phyloP scores from a whole-genome alignment of 2,329 filamentous ascomycete species.

The Aspergillus fructus region DNA sequence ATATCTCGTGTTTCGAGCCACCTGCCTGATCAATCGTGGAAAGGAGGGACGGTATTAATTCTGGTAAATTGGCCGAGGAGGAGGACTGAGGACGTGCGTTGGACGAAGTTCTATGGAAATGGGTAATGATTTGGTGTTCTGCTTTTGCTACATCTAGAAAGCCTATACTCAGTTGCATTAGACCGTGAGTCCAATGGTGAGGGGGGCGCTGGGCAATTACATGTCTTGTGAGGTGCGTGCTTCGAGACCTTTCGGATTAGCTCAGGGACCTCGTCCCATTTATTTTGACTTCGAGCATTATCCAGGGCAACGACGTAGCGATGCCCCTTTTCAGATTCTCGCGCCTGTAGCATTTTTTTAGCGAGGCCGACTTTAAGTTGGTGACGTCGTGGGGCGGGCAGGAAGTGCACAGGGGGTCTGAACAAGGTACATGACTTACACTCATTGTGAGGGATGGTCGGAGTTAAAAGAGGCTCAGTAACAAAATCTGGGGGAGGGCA shows the following conservation, averaged over 20 bases:
- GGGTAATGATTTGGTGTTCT: conserved; percentile 64
- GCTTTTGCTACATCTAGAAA: conserved; percentile 68
- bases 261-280: conserved; percentile 84
- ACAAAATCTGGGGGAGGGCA: conserved; percentile 16
- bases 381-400: conserved; percentile 7
- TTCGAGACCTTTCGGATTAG: conserved; percentile 91
- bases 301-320: conserved; percentile 83
- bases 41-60: conserved; percentile 41
- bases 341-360: conserved; percentile 31
- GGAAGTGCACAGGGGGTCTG: background rate
- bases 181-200: conserved; percentile 13
- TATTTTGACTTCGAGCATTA: conserved; percentile 79
- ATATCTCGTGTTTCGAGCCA: conserved; percentile 53
- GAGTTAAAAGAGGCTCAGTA: conserved; percentile 10
- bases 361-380: background rate
- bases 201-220: conserved; percentile 51
- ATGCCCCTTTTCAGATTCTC: conserved; percentile 70
- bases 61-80: conserved; percentile 42
- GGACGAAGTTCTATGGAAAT: conserved; percentile 40
- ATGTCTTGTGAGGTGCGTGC: conserved; percentile 80
- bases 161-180: conserved; percentile 49
- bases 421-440: conserved; percentile 16
- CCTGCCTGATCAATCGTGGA: conserved; percentile 60
- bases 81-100: conserved; percentile 38
- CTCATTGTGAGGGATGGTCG: conserved; percentile 22